A percentile compares a stretch with the other conserved stretches of the same genome.
Conservation (phyloP, 306 rosid species). For the Quercus gilva region DNA sequence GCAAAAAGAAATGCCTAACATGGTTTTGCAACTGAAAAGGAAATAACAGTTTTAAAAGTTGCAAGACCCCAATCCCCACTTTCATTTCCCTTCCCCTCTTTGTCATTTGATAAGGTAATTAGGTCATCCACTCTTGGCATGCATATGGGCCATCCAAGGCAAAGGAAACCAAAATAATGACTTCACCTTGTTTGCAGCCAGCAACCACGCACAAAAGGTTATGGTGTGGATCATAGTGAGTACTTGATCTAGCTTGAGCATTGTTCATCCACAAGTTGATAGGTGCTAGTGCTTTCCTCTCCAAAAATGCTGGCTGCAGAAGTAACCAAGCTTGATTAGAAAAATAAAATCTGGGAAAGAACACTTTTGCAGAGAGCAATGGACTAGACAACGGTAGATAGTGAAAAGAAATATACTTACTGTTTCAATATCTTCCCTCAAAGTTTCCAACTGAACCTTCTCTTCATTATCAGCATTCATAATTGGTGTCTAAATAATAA, state of each 20-base stretch:
- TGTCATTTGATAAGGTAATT: not conserved
- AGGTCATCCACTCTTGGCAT: not conserved
- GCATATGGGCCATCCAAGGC: not conserved
- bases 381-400: conserved; percentile 10
- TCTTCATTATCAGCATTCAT: conserved; percentile 55
- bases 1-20: not conserved
- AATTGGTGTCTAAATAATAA: conserved; percentile 64
- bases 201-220: conserved; percentile 83
- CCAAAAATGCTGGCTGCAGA: conserved; percentile 70
- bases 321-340: conserved; percentile 17
- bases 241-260: conserved; percentile 79
- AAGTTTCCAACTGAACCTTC: conserved; percentile 56
- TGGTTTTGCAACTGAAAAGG: not conserved
- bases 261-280: conserved; percentile 95
- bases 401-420: conserved; percentile 42
- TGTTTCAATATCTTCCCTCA: conserved; percentile 57
- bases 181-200: conserved; percentile 79
- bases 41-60: not conserved
- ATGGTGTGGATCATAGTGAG: conserved; percentile 96
- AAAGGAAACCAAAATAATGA: conserved; percentile 16
- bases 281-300: conserved; percentile 53
- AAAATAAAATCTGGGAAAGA: not conserved
- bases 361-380: conserved; percentile 8
- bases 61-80: not conserved
- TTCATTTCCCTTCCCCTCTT: too few species aligned